Base-by-base conservation (phyloP, 208 protist species). In the Acanthamoeba healyi region DNA sequence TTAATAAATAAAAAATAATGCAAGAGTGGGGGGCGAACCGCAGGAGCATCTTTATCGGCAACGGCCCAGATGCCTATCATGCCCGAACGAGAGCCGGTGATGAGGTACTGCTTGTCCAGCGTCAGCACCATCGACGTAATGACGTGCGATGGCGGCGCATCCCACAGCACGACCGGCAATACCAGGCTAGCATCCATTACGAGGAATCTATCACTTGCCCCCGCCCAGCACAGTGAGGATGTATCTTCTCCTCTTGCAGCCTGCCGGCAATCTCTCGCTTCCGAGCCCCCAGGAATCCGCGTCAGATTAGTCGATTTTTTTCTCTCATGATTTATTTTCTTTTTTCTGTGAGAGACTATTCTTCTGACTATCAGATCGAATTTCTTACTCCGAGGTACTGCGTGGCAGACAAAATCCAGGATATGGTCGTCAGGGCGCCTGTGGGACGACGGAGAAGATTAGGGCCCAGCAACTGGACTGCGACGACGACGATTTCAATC, bases 81-180 rank as follows among this genome's bases (percentile, higher is more conserved):
- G 34, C 84, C 84, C 10, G 84, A 90, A 7, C 56, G 84, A 12
- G 84, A 90, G 34, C 84, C 84, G 36, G 84, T 90, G 32, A 90
- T 90, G 84, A 90, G 84, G 56, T 90, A 70, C 34, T 38, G 46
- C 58, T 70, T 70, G 38, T 90, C 56, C 4, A 70, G 54, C 12
- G 84, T 72, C 56, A 90, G 29, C 4, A 90, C 29, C 4, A 90
- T 2, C 26, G 56, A 72, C 22, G 84, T 90, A 15, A 90, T 70
- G 9, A 17, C 56, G 29, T 90, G 84, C 54, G 84, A 51, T 22
- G 84, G 84, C 19, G 84, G 84, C 7, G 56, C 51, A 17, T 63
- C 54, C 84, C 84, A 90, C 9, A 90, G 36, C 19, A 70, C 84
- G 54, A 90, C 84, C 34, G 84, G 84, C 46, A 90, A 7, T 9